Percentiles rank a stretch among this genome's conserved stretches.
Conservation (phyloP, 257 asterid species). For the Solanum neorickii region DNA sequence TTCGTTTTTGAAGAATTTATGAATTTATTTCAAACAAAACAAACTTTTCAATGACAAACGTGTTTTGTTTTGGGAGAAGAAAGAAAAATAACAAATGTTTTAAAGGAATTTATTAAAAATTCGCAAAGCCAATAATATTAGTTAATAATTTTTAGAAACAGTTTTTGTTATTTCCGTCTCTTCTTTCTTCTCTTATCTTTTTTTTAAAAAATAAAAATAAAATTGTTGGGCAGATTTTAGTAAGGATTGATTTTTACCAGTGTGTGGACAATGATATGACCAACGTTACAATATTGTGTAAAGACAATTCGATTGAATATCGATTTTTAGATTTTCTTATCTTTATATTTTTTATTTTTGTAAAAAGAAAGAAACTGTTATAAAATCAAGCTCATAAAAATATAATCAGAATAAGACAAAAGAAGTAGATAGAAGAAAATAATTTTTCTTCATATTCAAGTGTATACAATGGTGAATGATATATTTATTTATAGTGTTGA, state of each 20-base stretch:
- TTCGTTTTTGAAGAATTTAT: background rate
- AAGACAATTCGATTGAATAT: too few relatives aligned
- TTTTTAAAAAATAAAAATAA: background rate
- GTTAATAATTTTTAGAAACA: too few relatives aligned
- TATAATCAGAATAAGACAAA: too few relatives aligned
- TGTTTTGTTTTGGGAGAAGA: background rate
- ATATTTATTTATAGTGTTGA: too few relatives aligned
- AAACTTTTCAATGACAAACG: background rate
- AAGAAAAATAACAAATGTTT: background rate
- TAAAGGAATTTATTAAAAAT: background rate
- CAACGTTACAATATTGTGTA: background rate
- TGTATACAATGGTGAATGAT: too few relatives aligned
- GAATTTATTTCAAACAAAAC: background rate
- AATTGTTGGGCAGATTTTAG: background rate
- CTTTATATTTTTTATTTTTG: too few relatives aligned
- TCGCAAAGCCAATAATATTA: background rate
- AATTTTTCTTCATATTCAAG: too few relatives aligned
- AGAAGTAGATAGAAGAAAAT: too few relatives aligned
- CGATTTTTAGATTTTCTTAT: background rate
- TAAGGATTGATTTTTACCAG: background rate
- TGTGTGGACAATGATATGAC: too few relatives aligned
- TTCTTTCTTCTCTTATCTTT: background rate
- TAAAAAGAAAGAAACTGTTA: too few relatives aligned
- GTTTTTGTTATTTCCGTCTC: too few relatives aligned
- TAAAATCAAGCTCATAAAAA: too few relatives aligned